Evolutionary conservation across 768 basidiomycete genomes (phyloP), one percentile per base, ranked within the genome.

Genomic region (Thelephora aurantiotincta): DNA sequence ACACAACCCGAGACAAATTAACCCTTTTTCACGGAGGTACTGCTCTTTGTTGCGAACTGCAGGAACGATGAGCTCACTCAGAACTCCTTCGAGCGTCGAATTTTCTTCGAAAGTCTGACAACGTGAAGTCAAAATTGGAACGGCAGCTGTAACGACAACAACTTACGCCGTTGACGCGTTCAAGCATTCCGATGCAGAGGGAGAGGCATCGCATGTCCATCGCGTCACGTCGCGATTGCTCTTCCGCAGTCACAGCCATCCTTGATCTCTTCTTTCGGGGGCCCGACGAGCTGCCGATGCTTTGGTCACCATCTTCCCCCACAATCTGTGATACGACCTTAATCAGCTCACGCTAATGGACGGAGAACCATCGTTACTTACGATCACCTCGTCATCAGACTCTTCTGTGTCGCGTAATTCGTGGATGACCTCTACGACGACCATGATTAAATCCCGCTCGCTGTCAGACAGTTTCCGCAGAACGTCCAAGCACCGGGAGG

Each of bases 11-110:
- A 96, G 68, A 50, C 79, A 77, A 48, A 86, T 67, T 11, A 92
- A 68, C 1, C 89, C 89, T 60, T 83, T 80, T 61, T 90, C 85
- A 35, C 87, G 73, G 55, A 93, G 70, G 0, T 73, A 69, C 5
- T 86, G 70, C 54, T 94, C 90, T 64, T 93, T 93, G 46, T 88
- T 77, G 58, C 82, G 80, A 38, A 97, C 87, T 4, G 88, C 78
- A 2, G 94, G 94, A 30, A 96, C 77, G 57, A 97, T 89, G 14
- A 99, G 68, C 55, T 97, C 90, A 9, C 86, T 69, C 61, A 78
- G 58, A 18, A 72, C 62, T 22, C 86, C 83, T 50, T 79, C 76
- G 49, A 85, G 62, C 3, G 76, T 80, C 6, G 80, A 77, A 57
- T 83, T 82, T 50, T 83, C 80, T 52, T 79, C 73, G 46, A 75